Base-by-base conservation (phyloP, 208 protist species). In the Leptomonas seymouri region DNA sequence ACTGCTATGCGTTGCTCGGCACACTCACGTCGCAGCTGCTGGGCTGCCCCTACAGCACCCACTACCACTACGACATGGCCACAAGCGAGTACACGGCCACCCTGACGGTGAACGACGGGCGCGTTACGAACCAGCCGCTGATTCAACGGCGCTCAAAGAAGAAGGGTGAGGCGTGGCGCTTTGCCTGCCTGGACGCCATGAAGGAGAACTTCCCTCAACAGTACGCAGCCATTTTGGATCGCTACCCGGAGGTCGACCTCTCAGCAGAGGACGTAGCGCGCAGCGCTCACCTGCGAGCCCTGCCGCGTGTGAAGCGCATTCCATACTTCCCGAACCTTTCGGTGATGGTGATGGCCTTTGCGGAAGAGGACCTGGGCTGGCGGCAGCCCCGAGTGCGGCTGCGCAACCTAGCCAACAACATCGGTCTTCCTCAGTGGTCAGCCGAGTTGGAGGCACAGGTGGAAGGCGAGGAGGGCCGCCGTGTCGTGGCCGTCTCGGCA, bases 281-380 rank as follows among this genome's bases (percentile, higher is more conserved):
- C 46, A 80, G 86, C 42, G 76, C 81, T 28, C 81, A 82, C 55
- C 89, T 79, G 64, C 85, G 89, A 54, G 87, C 85, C 23, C 75
- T 97, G 36, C 91, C 91, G 30, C 91, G 89, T 36, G 87, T 94
- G 61, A 97, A 94, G 67, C 91, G 91, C 42, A 83, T 97, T 59
- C 69, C 80, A 39, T 88, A 93, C 78, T 84, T 97, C 12, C 67
- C 67, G 11, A 84, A 79, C 51, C 65, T 97, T 34, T 85, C 90
- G 36, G 62, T 77, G 3, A 80, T 94, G 46, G 81, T 97, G 50
- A 48, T 73, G 45, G 82, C 83, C 39, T 91, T 97, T 74, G 89
- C 76, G 21, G 85, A 93, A 72, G 89, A 97, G 67, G 91, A 97
- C 75, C 80, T 94, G 20, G 91, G 91, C 14, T 97, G 91, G 91